Base-by-base conservation (phyloP, 2,329 filamentous ascomycete genomes). In the Trematosphaeria pertusa region DNA sequence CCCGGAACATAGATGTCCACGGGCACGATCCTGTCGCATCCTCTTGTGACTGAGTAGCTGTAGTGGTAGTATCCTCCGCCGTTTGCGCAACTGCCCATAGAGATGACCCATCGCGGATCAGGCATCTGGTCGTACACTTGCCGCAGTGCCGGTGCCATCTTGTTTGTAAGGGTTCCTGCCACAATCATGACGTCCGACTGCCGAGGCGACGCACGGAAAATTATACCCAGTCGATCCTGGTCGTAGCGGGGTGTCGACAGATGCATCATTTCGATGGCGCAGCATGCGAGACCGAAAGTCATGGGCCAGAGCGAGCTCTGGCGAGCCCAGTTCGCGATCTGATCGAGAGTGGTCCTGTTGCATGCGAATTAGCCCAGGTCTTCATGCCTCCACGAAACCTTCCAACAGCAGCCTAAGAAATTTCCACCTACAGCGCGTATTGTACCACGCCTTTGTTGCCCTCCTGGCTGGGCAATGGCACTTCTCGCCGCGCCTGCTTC, bases 111-210 rank as follows among this genome's bases (percentile, higher is more conserved):
- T 67, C 88, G 84, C 19, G 91, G 91, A 22, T 96, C 91, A 21
- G 91, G 90, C 91, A 96, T 96, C 79, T 96, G 91, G 73, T 96
- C 91, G 77, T 96, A 96, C 52, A 95, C 87, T 76, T 94, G 89
- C 73, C 91, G 82, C 67, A 96, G 78, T 24, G 91, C 91, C 2
- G 91, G 90, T 1, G 90, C 91, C 91, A 96, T 96, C 80, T 96
- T 96, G 81, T 96, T 96, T 61, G 90, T 95, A 52, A 96, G 82
- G 21, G 91, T 96, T 49, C 91, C 91, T 19, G 91, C 91, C 21
- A 96, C 91, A 65, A 96, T 94, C 90, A 96, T 95, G 58, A 96
- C 88, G 73, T 96, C 91, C 47, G 90, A 90, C 75, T 96, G 91
- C 55, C 91, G 87, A 4, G 91, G 91, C 8, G 89, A 93, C 48